Base-by-base conservation (phyloP, 768 basidiomycete genomes). In the Psilocybe cyanescens region DNA sequence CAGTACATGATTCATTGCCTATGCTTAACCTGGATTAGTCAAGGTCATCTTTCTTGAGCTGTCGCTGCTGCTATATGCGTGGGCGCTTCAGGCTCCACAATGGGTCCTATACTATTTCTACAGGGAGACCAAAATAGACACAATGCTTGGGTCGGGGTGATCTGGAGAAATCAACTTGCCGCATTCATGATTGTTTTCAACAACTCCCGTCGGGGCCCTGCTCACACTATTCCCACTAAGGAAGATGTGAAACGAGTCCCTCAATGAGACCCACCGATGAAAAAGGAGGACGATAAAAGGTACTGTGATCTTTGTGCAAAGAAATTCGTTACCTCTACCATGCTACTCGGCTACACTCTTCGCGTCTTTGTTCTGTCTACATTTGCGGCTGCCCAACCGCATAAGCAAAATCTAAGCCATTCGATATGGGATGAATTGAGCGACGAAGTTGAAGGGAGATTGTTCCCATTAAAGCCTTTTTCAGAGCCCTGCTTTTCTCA, bases 401-500 rank as follows among this genome's bases (percentile, higher is more conserved):
- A 16, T 16, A 12, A 16, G 41, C 8, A 44, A n/a, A 44, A 12
- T 5, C 12, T n/a, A 4, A 54, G n/a, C 52, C 52, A 31, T n/a
- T 17, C 52, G 14, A 12, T 12, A n/a, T 71, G 70, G 70, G 56
- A 68, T 11, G 16, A 16, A 5, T 31, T 72, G 17, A 35, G 44
- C 2, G 16, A 53, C 5, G 50, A 51, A 3, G 68, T 72, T 39
- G 65, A 48, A 12, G 71, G 67, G 28, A 50, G 67, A 11, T 46
- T 70, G 8, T 58, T 58, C 11, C 41, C 19, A 17, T 53, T 58
- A 1, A 41, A 39, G 7, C 71, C 71, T 0, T 70, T 70, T 31
- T 62, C 69, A 11, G 49, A 64, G 46, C 65, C 71, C 1, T 72
- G 71, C 55, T 72, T 65, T 55, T 44, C 57, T 41, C 41, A 60